phyloP scores from a whole-genome alignment of 495 filamentous ascomycete species.

The Lasiosphaeris hirsuta region DNA sequence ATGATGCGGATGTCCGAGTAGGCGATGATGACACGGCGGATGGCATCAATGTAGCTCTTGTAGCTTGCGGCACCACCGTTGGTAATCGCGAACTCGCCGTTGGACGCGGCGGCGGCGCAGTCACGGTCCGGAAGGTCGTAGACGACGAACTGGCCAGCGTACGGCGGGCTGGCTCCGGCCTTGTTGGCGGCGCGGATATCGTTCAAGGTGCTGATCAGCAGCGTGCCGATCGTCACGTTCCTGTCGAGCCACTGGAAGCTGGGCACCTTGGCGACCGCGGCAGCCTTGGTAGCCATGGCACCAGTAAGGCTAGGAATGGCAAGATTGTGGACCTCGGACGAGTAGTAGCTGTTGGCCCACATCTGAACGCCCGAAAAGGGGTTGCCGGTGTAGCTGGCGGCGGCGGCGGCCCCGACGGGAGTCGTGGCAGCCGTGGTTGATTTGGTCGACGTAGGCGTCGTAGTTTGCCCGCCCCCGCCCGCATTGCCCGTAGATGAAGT shows the following conservation, averaged over 20 bases:
- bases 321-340: slow-evolving; percentile 49
- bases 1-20: slow-evolving; percentile 53
- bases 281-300: slow-evolving; percentile 43
- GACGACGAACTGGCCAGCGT: slow-evolving; percentile 54
- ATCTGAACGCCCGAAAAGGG: slow-evolving; percentile 52
- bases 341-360: slow-evolving; percentile 58
- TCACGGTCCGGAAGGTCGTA: slow-evolving; percentile 78
- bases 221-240: slow-evolving; percentile 55
- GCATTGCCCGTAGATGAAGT: not conserved
- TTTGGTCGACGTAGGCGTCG: slow-evolving; percentile 1
- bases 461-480: not conserved
- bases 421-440: slow-evolving; percentile 12
- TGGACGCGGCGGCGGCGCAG: slow-evolving; percentile 71
- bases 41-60: slow-evolving; percentile 69
- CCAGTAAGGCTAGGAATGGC: slow-evolving; percentile 49
- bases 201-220: slow-evolving; percentile 47
- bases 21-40: slow-evolving; percentile 52
- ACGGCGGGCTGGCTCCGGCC: slow-evolving; percentile 43
- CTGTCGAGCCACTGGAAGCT: slow-evolving; percentile 69
- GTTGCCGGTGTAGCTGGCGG: slow-evolving; percentile 45
- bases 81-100: slow-evolving; percentile 66
- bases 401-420: slow-evolving; percentile 12
- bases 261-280: slow-evolving; percentile 61
- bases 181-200: slow-evolving; percentile 57
- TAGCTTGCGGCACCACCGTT: slow-evolving; percentile 57